phyloP scores from a whole-genome alignment of 192 early-diverging fungal species.

The Coemansia sp. region DNA sequence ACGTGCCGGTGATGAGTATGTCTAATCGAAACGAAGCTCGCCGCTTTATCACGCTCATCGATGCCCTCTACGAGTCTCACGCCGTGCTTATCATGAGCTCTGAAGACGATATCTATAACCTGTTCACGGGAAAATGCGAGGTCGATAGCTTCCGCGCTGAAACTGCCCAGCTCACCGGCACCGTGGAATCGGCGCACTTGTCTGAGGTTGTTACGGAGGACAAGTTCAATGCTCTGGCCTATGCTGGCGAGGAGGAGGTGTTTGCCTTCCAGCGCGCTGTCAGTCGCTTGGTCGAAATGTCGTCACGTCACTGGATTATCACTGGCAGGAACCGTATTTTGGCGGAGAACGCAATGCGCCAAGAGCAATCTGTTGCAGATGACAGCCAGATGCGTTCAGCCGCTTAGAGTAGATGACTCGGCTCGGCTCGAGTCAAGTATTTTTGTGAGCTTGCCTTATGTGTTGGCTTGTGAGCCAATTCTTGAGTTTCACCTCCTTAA shows the following conservation, averaged over 20 bases:
- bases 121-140: slow-evolving; percentile 74
- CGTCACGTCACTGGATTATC: slow-evolving; percentile 71
- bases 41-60: slow-evolving; percentile 92
- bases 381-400: slow-evolving; percentile 18
- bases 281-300: slow-evolving; percentile 94
- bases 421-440: background rate
- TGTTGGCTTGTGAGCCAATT: background rate
- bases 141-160: slow-evolving; percentile 34
- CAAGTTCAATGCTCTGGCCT: slow-evolving; percentile 19
- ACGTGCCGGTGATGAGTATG: slow-evolving; percentile 70
- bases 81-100: slow-evolving; percentile 73
- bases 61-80: slow-evolving; percentile 89
- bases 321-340: slow-evolving; percentile 29
- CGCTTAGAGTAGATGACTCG: slow-evolving; percentile 1
- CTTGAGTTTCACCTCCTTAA: background rate
- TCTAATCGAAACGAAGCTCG: slow-evolving; percentile 83
- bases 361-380: slow-evolving; percentile 7
- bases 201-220: slow-evolving; percentile 7
- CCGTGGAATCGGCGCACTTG: background rate
- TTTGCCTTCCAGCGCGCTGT: slow-evolving; percentile 96
- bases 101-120: slow-evolving; percentile 62
- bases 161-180: background rate
- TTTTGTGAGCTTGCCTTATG: background rate
- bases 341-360: slow-evolving; percentile 39
- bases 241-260: slow-evolving; percentile 83